Base-by-base conservation (phyloP, 1,284 basidiomycete species). In the Leccinum subrobustum region DNA sequence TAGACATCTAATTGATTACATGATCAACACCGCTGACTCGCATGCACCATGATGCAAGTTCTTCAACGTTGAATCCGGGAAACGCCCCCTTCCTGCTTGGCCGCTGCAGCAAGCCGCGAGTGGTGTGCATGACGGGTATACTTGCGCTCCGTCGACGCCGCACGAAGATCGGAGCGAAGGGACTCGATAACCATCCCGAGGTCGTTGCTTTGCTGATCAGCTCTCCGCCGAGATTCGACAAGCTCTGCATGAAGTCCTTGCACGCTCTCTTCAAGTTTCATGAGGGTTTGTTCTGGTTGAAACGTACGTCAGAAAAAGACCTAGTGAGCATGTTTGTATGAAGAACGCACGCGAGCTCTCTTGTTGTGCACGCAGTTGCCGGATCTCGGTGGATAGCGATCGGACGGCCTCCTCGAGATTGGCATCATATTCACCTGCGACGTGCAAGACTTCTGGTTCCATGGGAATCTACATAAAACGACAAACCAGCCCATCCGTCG, bases 221-320 rank as follows among this genome's bases (percentile, higher is more conserved):
- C 56, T 33, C 14, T 44, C n/a, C 7, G 53, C 6, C 25, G 39
- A n/a, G 37, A 63, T 16, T 56, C 11, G 1, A 20, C 20, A 6
- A 64, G 50, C 53, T 63, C 56, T 1, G 14, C 6, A 37, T 44
- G 64, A n/a, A 65, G 63, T 4, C 58, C 60, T 33, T 59, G 35
- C 1, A 65, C n/a, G 16, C 16, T 51, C n/a, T 56, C 48, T 25
- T 59, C 60, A 4, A 64, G 64, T 7, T 14, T 33, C 1, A 14
- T n/a, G 12, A 64, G 48, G 39, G 52, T 54, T 37, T 31, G 53
- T 27, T 59, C 63, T 64, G 11, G 18, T 29, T 12, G 16, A 42
- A 23, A 39, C 3, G 35, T 9, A n/a, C 4, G 20, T 55, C n/a
- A 64, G 39, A 35, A 52, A 51, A 12, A 1, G 3, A 5, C 1